Conservation (phyloP, 1,139 yeast species). For the Candida mesenterica region DNA sequence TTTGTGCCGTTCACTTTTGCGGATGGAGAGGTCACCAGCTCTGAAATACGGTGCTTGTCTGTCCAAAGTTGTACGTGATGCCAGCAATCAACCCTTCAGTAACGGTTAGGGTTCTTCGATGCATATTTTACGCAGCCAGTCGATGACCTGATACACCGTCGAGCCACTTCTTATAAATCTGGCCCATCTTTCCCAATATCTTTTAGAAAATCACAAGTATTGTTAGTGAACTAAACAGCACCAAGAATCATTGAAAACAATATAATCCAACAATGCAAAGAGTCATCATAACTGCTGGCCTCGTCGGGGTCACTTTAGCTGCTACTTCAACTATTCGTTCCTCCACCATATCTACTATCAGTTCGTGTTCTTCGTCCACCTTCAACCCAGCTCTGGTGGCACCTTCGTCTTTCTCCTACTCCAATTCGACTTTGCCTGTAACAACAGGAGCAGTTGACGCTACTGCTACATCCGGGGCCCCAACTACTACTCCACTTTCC, state of each 20-base stretch:
- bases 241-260: slow-evolving; percentile 1
- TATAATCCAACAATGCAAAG: slow-evolving; percentile 7
- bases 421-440: slow-evolving; percentile 18
- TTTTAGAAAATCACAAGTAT: not conserved
- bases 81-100: no score
- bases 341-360: slow-evolving; percentile 25
- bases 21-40: no score
- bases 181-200: no score
- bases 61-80: no score
- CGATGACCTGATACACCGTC: no score
- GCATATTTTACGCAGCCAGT: no score
- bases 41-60: no score
- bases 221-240: not conserved
- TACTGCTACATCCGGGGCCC: slow-evolving; percentile 1
- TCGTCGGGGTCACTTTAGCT: slow-evolving; percentile 17
- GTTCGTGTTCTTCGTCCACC: slow-evolving; percentile 19
- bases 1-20: no score
- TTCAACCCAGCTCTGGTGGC: slow-evolving; percentile 14
- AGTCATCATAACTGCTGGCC: slow-evolving; percentile 6
- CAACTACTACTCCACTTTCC: no score
- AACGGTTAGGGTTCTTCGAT: no score
- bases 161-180: no score
- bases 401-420: slow-evolving; percentile 28
- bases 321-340: slow-evolving; percentile 29
- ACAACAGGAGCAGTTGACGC: slow-evolving; percentile 6